phyloP scores from a whole-genome alignment of 2,329 filamentous ascomycete genomes.

The Amphichorda felina region DNA sequence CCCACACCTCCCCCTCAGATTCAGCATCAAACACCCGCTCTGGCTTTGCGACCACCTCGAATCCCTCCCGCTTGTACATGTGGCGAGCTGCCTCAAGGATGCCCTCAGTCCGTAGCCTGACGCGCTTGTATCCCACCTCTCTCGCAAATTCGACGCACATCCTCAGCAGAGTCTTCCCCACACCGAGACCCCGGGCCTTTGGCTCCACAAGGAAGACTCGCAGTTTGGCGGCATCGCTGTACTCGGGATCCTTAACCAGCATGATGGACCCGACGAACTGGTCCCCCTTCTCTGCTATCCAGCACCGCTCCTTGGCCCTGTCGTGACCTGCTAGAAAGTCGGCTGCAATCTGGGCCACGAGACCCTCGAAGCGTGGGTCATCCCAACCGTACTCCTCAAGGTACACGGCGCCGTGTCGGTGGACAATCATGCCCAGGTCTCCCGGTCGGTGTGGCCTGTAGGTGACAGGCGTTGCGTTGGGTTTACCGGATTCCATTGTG shows the following conservation, averaged over 20 bases:
- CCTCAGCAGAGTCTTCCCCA: slow-evolving; percentile 7
- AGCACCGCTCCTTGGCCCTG: slow-evolving; percentile 11
- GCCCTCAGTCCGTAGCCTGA: slow-evolving; percentile 10
- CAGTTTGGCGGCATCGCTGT: slow-evolving; percentile 8
- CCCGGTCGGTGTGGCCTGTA: slow-evolving; percentile 7
- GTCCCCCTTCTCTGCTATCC: slow-evolving; percentile 13
- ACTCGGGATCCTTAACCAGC: slow-evolving; percentile 8
- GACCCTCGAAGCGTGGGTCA: slow-evolving; percentile 9
- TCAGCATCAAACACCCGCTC: no score
- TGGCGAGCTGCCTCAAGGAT: slow-evolving; percentile 7
- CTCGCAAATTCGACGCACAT: slow-evolving; percentile 9
- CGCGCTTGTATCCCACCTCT: slow-evolving; percentile 7
- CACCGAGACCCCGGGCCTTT: slow-evolving; percentile 8
- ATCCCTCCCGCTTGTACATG: slow-evolving; percentile 10
- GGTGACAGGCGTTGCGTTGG: not conserved
- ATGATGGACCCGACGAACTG: slow-evolving; percentile 13
- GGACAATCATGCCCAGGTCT: slow-evolving; percentile 12
- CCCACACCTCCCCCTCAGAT: no score
- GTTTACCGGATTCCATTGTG: no score
- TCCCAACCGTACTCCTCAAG: slow-evolving; percentile 8
- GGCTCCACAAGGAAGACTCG: slow-evolving; percentile 13
- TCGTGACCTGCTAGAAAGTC: slow-evolving; percentile 13
- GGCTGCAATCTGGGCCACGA: slow-evolving; percentile 10
- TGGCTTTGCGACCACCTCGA: slow-evolving; percentile 1
- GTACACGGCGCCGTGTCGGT: slow-evolving; percentile 12